phyloP scores from a whole-genome alignment of 768 basidiomycete species.

The Russula ochroleuca region DNA sequence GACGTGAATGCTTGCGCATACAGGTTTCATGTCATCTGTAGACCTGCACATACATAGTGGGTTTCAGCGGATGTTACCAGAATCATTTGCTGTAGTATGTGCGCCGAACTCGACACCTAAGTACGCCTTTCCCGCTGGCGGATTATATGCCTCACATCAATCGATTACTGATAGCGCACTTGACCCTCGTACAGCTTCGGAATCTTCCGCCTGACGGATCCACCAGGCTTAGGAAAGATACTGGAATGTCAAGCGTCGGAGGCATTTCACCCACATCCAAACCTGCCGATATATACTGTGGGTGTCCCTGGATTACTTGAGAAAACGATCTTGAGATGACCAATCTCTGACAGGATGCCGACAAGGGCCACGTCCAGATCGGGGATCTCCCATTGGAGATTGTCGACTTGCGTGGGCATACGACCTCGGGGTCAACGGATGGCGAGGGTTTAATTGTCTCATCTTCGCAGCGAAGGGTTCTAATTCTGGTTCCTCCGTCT shows the following conservation, averaged over 20 bases:
- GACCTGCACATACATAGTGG: conserved; percentile 88
- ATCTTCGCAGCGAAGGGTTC: neutral
- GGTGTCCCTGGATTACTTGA: conserved; percentile 31
- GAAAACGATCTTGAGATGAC: neutral
- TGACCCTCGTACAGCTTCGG: conserved; percentile 54
- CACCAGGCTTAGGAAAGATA: conserved; percentile 72
- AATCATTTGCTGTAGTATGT: conserved; percentile 90
- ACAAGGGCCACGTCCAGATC: conserved; percentile 80
- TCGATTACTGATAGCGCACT: conserved; percentile 30
- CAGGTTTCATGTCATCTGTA: conserved; percentile 93
- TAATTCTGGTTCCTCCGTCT: neutral
- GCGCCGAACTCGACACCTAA: conserved; percentile 75
- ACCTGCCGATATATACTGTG: conserved; percentile 82
- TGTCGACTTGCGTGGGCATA: conserved; percentile 61
- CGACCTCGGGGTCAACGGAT: no score
- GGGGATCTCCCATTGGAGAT: conserved; percentile 70
- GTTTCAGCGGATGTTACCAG: conserved; percentile 86
- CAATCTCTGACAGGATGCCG: conserved; percentile 56
- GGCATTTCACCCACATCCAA: conserved; percentile 84
- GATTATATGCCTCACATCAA: conserved; percentile 31
- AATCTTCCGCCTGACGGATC: conserved; percentile 86
- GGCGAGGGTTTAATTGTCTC: no score
- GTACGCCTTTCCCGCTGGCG: conserved; percentile 39
- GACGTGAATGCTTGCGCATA: conserved; percentile 9
- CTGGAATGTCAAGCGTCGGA: conserved; percentile 63